Evolutionary conservation across 192 early-diverging fungal species (phyloP), one percentile per base, ranked within the genome.

Genomic region (Coemansia sp.): DNA sequence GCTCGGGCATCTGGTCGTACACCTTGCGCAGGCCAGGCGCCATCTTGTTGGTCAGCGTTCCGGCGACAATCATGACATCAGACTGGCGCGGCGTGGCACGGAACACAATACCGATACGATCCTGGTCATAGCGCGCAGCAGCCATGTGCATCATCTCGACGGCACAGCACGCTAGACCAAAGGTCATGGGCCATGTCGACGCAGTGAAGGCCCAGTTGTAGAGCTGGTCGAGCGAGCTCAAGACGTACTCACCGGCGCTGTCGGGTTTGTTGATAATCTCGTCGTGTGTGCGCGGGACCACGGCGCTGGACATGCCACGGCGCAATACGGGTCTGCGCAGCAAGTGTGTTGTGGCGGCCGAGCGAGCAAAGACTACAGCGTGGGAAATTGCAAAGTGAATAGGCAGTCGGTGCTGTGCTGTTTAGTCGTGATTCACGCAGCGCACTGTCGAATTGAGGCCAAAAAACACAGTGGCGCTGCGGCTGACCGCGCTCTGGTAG

Each of bases 81-180:
- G 92, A 87, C 77, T 98, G 95, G 70, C 95, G 86, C 22, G 95
- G 95, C 15, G 92, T 91, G 26, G 95, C 95, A 68, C 95, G 87
- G 76, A 95, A 97, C 19, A 97, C 90, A 75, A 97, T 93, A 69
- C 94, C 94, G 34, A 97, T 73, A 59, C 94, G 87, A 85, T 97
- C 94, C 80, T 94, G 92, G 79, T 97, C 94, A 58, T 97, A 97
- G 54, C 94, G 87, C 27, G 92, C 86, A 32, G 90, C 89, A 28
- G 93, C 90, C 85, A 92, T 95, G 79, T 95, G 94, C 93, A 91
- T 89, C 94, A 97, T 97, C 80, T 97, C 94, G 26, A 93, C 92
- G 58, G 94, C 94, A 68, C 94, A 97, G 71, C 94, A 97, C 0
- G 93, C 93, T 33, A 94, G 80, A 64, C 89, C 91, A 69, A 91